Conservation (phyloP, 1,139 yeast species). For the Casaregolazyma suthepensis region DNA sequence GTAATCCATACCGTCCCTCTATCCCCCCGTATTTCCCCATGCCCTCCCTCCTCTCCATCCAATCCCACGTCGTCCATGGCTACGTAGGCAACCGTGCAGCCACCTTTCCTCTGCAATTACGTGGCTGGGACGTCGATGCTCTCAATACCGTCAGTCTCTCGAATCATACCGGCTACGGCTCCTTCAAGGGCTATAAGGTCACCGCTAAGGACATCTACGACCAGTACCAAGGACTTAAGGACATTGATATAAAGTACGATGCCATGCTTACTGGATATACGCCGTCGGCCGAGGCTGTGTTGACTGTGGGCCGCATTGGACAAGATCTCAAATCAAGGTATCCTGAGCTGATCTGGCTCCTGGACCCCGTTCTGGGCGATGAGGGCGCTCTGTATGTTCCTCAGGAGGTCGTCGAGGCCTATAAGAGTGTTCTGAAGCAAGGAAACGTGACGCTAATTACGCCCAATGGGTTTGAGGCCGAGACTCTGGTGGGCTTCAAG, state of each 20-base stretch:
- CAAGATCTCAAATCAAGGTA: constrained; percentile 25
- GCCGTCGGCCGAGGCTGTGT: constrained; percentile 51
- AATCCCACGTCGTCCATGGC: constrained; percentile 83
- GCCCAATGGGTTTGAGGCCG: constrained; percentile 90
- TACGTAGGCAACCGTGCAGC: constrained; percentile 80
- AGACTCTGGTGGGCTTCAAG: constrained; percentile 53
- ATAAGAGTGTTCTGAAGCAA: constrained; percentile 47
- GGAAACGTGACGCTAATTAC: constrained; percentile 63
- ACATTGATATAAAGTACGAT: constrained; percentile 44
- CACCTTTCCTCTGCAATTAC: constrained; percentile 68
- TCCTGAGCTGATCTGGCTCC: constrained; percentile 44
- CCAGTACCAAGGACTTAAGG: constrained; percentile 43
- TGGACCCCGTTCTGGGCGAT: constrained; percentile 96
- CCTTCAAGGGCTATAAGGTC: constrained; percentile 41
- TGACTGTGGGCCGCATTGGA: constrained; percentile 43
- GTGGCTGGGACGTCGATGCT: constrained; percentile 82
- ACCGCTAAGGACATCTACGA: constrained; percentile 38
- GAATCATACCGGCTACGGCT: constrained; percentile 76
- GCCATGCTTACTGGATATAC: constrained; percentile 69
- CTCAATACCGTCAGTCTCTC: constrained; percentile 75
- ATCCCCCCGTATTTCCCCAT: constrained; percentile 1
- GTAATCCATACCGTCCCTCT: not conserved
- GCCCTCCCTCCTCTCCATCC: constrained; percentile 46
- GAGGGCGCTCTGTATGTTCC: constrained; percentile 77
- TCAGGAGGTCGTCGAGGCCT: constrained; percentile 59